Evolutionary conservation across 2,329 filamentous ascomycete species (phyloP).

Genomic region (Myriosclerotinia scirpicola): DNA sequence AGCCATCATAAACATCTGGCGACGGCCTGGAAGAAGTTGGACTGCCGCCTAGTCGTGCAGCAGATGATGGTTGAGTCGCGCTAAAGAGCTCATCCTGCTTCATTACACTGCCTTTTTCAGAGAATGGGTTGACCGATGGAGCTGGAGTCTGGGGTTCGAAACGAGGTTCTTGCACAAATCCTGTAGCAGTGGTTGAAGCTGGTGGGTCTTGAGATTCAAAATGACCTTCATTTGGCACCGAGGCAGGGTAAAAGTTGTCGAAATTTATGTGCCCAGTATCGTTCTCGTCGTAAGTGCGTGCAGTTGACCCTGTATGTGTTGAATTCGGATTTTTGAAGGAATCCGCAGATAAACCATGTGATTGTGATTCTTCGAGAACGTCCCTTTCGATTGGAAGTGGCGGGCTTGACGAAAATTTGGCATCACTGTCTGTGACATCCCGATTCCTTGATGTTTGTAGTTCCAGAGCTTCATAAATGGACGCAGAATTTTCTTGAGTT

Average conservation of each 20-base stretch:
- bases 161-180: slow-evolving; percentile 3
- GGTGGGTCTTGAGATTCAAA: slow-evolving; percentile 32
- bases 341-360: neutral
- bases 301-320: slow-evolving; percentile 33
- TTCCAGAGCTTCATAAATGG: slow-evolving; percentile 34
- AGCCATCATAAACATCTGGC: slow-evolving; percentile 34
- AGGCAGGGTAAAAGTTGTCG: slow-evolving; percentile 18
- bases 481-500: slow-evolving; percentile 38
- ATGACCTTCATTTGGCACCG: slow-evolving; percentile 19
- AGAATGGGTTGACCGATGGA: slow-evolving; percentile 38
- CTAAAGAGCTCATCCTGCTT: slow-evolving; percentile 37
- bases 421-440: slow-evolving; percentile 12
- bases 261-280: slow-evolving; percentile 36
- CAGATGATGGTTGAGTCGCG: slow-evolving; percentile 39
- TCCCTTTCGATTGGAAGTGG: neutral
- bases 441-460: slow-evolving; percentile 21
- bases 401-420: neutral
- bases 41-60: slow-evolving; percentile 31
- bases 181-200: neutral
- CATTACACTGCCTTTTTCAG: slow-evolving; percentile 36
- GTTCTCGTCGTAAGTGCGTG: slow-evolving; percentile 35
- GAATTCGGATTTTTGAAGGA: slow-evolving; percentile 27
- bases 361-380: neutral
- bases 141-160: slow-evolving; percentile 39
- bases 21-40: slow-evolving; percentile 39